These are phyloP conservation scores for Sutorius eximius DNA, from an alignment of 1,284 basidiomycete genomes.

Conservation along the genomic window DNA sequence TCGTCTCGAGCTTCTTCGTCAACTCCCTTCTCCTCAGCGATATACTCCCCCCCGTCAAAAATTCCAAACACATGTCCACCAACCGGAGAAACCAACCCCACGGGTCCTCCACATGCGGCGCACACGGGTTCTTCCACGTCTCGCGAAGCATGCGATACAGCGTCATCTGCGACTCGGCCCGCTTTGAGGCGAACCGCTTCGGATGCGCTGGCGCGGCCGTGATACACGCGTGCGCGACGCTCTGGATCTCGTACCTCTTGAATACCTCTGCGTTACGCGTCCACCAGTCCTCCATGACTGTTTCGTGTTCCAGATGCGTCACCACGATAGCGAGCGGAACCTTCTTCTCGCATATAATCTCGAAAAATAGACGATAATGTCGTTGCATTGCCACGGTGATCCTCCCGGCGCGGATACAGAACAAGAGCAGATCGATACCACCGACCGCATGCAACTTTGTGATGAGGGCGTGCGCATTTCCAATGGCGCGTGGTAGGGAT, in stretches of 20 bases:
- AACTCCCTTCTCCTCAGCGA: not conserved
- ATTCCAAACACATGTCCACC: not conserved
- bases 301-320: not conserved
- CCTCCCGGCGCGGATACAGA: conserved; percentile 1
- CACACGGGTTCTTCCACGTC: not conserved
- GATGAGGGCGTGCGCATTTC: not conserved
- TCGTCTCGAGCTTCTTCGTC: not conserved
- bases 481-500: not conserved
- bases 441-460: not conserved
- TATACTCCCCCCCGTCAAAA: not conserved
- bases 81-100: not conserved
- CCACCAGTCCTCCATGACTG: not conserved
- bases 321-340: conserved; percentile 4
- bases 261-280: not conserved
- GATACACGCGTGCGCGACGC: not conserved
- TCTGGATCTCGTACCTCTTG: not conserved
- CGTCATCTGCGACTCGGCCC: not conserved
- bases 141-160: conserved; percentile 9
- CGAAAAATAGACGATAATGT: conserved; percentile 4
- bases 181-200: not conserved
- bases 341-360: not conserved
- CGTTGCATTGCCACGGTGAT: not conserved
- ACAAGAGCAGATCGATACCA: conserved; percentile 4
- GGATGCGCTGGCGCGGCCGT: not conserved
- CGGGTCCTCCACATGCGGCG: not conserved